Base-by-base conservation (phyloP, 345 rosid species). In the Sisymbrium altissimum region DNA sequence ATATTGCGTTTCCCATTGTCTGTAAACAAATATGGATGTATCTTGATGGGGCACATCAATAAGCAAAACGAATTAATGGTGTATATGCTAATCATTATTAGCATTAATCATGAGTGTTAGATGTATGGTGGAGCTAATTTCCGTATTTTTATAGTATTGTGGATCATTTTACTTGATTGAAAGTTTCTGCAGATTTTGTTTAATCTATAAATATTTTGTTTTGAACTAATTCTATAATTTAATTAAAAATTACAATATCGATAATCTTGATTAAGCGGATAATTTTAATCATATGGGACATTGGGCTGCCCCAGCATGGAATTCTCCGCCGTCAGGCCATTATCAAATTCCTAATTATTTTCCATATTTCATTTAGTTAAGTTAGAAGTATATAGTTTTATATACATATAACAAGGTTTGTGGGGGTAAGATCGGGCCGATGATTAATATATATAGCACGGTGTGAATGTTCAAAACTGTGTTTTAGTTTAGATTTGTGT, bases 261-360 rank as follows among this genome's bases (percentile, higher is more conserved):
- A 17, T 23, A 54, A 64, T 43, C 12, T 32, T 43, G 32, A 60
- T 41, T 59, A 43, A 74, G 66, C 13, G 21, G 41, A 35, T 56
- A 65, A 5, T 65, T 39, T 27, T 4, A 66, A 36, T 66, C 17
- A 50, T 59, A 40, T 49, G 54, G 63, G 62, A 30, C 43, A 59
- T 10, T 62, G 33, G 29, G 9, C 11, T 62, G 70, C 12, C 79
- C 79, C 79, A 76, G 70, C 35, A 68, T 35, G 44, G 3, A 62
- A 17, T 43, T 53, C 9, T 76, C 50, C 75, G 79, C 79, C 79
- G 79, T 76, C 43, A 68, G 65, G 44, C 79, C 79, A 69, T 76
- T 62, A 69, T 27, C 64, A 44, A 38, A 8, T 68, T 75, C 50
- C 41, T 69, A 62, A 69, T 35, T 68, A 17, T 15, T 40, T 68